Base-by-base conservation (phyloP, 768 basidiomycete genomes). In the Termitomyces sp. region DNA sequence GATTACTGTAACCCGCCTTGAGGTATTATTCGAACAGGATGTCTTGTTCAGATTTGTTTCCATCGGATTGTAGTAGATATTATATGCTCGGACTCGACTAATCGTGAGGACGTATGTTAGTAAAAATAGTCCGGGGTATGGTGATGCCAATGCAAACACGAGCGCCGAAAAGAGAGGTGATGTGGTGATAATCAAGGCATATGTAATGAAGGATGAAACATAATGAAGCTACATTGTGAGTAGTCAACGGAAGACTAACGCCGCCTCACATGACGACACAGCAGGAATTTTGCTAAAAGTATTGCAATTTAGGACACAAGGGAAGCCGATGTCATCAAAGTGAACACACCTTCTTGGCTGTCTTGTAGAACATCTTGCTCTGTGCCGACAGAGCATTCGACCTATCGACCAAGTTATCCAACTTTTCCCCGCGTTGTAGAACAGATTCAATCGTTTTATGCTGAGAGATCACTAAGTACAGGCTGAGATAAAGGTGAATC, bases 391-490 rank as follows among this genome's bases (percentile, higher is more conserved):
- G 73, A 34, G 88, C 87, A 67, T 91, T 87, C 56, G 94, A 97
- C 39, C 95, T 84, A 66, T 98, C 95, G 13, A 98, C 96, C 9
- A 98, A 78, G 70, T 92, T 92, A 71, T 98, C 94, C 46, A 99
- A 79, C 74, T 93, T 94, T 82, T 98, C 96, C 44, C 97, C 97
- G 13, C 97, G 86, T 70, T 95, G 87, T 42, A 99, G 80, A 10
- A 99, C 95, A 3, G 91, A 92, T 69, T 99, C 97, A 66, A 99
- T 99, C 29, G 97, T 99, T 80, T 98, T 98, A 79, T 98, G 97
- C 95, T 98, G 67, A 56, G 58, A 39, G 52, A 46, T 53, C 44
- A 32, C 34, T 46, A 43, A 18, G 49, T 36, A 5, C 24, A 24
- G 8, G 8, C 7, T 8, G 31, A 44, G 52, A 36, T 53, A 39